Evolutionary conservation across 306 rosid genomes (phyloP), one percentile per base, ranked within the genome.

Genomic region (Quercus dentata): DNA sequence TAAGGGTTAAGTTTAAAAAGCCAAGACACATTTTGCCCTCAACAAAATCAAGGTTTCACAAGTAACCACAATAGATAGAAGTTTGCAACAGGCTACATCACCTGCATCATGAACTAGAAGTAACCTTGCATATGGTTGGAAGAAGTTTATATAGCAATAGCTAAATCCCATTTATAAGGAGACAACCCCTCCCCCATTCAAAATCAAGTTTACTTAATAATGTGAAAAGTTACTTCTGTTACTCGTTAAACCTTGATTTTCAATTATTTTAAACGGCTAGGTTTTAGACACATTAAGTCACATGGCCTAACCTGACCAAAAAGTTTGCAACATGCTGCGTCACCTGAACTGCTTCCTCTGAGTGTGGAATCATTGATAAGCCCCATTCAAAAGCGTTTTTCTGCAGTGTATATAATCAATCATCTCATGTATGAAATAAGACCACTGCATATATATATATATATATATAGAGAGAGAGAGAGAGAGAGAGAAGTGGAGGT

Each of bases 321-420:
- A 67, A 79, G 82, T 91, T 94, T 21, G 99, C 97, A 6, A 17
- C 87, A 64, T 80, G 71, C 78, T 92, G 99, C 14, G 95, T 94
- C 46, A 90, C 92, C 63, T 74, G 90, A 90, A 94, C 73, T 62
- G 99, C 99, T 76, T 90, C 92, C 79, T 89, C 97, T 0, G 99
- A 84, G 87, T 91, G 99, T 5, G 97, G 97, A 79, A 91, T 87
- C 79, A 35, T 58, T 4, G 84, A 35, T 44, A 73, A 69, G 56
- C 92, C 94, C 99, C 99, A 95, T 83, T 92, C 97, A 63, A 92
- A 95, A 78, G 97, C 91, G 17, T 92, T 94, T 94, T 94, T 92
- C 99, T 94, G 84, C 72, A 18, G 28, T 33, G 27, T 19, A 67
- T 33, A n/a, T 67, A 19, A 67, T 67, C 51, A 33, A 46, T 8